These are phyloP conservation scores for Fusarium xylarioides DNA, from an alignment of 2,329 filamentous ascomycete genomes.

Conservation along the genomic window DNA sequence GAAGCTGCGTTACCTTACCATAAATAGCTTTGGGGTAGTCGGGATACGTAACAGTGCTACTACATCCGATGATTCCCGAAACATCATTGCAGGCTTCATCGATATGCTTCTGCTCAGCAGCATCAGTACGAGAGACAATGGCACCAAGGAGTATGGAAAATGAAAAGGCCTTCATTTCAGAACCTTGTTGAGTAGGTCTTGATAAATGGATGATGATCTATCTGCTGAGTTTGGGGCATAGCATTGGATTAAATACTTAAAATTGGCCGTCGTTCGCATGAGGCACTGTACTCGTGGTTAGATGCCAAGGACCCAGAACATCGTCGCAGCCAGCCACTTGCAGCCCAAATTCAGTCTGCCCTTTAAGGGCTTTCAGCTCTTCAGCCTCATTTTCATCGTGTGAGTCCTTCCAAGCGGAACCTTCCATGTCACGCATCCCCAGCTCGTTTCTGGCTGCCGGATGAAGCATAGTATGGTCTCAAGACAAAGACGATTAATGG, in stretches of 20 bases:
- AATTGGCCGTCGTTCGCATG: accelerated
- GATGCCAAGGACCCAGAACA: neutral
- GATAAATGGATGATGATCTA: accelerated
- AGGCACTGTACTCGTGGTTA: too few relatives aligned
- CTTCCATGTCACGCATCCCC: neutral
- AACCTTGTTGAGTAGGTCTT: accelerated
- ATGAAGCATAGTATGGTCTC: neutral
- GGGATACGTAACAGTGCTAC: neutral
- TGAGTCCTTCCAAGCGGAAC: neutral
- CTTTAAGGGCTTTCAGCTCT: neutral
- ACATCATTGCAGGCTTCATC: neutral
- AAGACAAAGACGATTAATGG: neutral
- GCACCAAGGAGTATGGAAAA: neutral
- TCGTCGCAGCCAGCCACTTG: neutral
- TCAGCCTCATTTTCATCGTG: neutral
- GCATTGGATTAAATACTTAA: neutral
- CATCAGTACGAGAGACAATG: neutral
- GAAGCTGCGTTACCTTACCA: neutral
- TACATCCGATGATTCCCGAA: neutral
- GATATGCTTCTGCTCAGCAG: neutral
- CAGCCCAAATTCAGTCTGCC: neutral
- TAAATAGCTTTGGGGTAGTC: neutral
- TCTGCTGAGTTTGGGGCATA: neutral
- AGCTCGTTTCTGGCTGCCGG: neutral
- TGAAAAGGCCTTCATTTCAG: neutral